These are phyloP conservation scores for Apophysomyces sp. DNA, from an alignment of 371 early-diverging fungal species.

Conservation along the genomic window DNA sequence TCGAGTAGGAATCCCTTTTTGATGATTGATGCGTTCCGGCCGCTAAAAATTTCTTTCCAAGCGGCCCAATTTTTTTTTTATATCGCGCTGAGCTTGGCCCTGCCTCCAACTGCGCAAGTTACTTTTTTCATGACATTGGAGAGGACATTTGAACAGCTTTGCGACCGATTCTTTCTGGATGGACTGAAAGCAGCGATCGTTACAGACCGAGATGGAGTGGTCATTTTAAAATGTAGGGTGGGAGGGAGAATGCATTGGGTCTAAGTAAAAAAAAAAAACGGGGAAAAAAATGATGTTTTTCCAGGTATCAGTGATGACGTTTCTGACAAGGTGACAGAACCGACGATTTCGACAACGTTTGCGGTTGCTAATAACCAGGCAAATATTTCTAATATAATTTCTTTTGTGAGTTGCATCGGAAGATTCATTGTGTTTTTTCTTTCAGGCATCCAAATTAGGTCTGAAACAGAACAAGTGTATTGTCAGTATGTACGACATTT, in stretches of 20 bases:
- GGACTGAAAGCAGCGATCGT: slow-evolving; percentile 58
- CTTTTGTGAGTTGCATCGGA: neutral
- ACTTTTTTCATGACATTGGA: slow-evolving; percentile 23
- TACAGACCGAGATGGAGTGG: slow-evolving; percentile 65
- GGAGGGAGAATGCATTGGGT: neutral
- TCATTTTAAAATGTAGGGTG: slow-evolving; percentile 50
- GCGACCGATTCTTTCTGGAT: slow-evolving; percentile 33
- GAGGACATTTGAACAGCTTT: slow-evolving; percentile 20
- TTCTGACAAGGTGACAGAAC: slow-evolving; percentile 26
- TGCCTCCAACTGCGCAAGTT: neutral
- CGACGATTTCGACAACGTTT: slow-evolving; percentile 38
- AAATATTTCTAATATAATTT: neutral
- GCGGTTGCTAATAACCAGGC: slow-evolving; percentile 46
- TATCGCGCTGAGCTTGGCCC: neutral
- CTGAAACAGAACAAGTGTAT: slow-evolving; percentile 61
- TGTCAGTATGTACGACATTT: slow-evolving; percentile 54
- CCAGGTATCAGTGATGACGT: slow-evolving; percentile 17
- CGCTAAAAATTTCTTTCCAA: no score
- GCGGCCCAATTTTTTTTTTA: neutral
- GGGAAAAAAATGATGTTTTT: neutral
- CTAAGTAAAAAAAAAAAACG: no score
- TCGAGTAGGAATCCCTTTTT: no score
- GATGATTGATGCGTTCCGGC: no score
- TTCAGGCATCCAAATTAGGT: slow-evolving; percentile 65
- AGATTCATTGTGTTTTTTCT: neutral